Evolutionary conservation across 176 grass and related monocot species (phyloP).

Genomic region (Pontederia paniculata): DNA sequence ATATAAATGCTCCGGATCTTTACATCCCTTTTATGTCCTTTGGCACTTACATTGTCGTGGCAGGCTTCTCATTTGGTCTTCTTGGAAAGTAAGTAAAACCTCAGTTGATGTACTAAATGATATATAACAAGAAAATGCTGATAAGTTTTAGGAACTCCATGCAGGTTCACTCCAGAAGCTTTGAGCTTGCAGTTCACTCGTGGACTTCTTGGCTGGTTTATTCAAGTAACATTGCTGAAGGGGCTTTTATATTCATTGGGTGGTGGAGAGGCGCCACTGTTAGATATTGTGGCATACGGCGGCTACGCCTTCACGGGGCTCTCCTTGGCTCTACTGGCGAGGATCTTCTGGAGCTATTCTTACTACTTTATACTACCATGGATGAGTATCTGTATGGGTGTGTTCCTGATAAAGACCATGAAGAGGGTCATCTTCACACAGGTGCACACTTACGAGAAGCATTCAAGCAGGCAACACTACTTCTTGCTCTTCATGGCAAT

Average conservation of each 20-base stretch:
- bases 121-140: background rate
- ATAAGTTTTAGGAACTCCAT: background rate
- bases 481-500: slow-evolving; percentile 71
- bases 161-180: slow-evolving; percentile 81
- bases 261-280: slow-evolving; percentile 60
- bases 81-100: slow-evolving; percentile 57
- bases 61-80: slow-evolving; percentile 66
- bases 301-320: slow-evolving; percentile 57
- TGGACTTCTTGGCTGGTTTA: slow-evolving; percentile 51
- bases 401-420: slow-evolving; percentile 82
- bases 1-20: slow-evolving; percentile 90
- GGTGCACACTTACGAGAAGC: slow-evolving; percentile 54
- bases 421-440: slow-evolving; percentile 68
- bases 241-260: slow-evolving; percentile 58
- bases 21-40: slow-evolving; percentile 98
- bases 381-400: slow-evolving; percentile 81
- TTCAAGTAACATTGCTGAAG: slow-evolving; percentile 64
- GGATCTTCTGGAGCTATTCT: slow-evolving; percentile 41
- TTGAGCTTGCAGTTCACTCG: slow-evolving; percentile 72
- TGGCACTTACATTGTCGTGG: slow-evolving; percentile 66
- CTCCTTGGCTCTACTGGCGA: slow-evolving; percentile 33
- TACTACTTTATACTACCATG: slow-evolving; percentile 63
- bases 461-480: slow-evolving; percentile 56
- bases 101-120: background rate
- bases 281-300: slow-evolving; percentile 68